Base-by-base conservation (phyloP, 1,284 basidiomycete genomes). In the Apiotrichum porosum region DNA sequence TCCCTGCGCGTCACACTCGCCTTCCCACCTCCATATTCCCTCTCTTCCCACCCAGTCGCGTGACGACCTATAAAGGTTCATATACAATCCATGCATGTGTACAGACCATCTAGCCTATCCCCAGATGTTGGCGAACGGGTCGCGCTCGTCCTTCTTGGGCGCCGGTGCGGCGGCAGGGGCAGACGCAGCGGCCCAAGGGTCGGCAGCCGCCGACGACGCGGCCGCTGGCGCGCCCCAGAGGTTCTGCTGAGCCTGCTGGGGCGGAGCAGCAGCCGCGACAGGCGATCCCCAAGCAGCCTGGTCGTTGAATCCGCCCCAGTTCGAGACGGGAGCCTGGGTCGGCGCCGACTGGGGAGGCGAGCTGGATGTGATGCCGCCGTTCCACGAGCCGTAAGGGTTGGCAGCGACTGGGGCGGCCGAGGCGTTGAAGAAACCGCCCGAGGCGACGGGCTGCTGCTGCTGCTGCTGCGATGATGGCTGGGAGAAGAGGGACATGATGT, bases 401-500 rank as follows among this genome's bases (percentile, higher is more conserved):
- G 57, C 15, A 51, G 44, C 3, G 48, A 39, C 9, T 14, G 53
- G 37, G 2, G 51, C 31, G 21, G 44, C 36, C 19, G 54, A 18
- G 19, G 52, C 31, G 43, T 49, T 52, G 49, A 64, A 65, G 49
- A 60, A 63, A 12, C 32, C 36, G 13, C 51, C 26, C 2, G 39
- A 9, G 26, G 28, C 24, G 17, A 19, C 30, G 9, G 68, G 37
- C 5, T 57, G 33, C 6, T 58, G 17, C 17, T 62, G 43, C 1
- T 66, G 53, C n/a, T n/a, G n/a, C n/a, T n/a, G n/a, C n/a, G n/a
- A n/a, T n/a, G n/a, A n/a, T n/a, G n/a, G n/a, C 15, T 67, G 43
- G 17, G 65, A 46, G 59, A 74, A 75, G 19, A 75, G 61, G 10
- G 67, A 70, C 68, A 75, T 70, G 58, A 75, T 75, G 54, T 74